Evolutionary conservation across 805 yeast species (phyloP).

Genomic region (Candida boleticola): DNA sequence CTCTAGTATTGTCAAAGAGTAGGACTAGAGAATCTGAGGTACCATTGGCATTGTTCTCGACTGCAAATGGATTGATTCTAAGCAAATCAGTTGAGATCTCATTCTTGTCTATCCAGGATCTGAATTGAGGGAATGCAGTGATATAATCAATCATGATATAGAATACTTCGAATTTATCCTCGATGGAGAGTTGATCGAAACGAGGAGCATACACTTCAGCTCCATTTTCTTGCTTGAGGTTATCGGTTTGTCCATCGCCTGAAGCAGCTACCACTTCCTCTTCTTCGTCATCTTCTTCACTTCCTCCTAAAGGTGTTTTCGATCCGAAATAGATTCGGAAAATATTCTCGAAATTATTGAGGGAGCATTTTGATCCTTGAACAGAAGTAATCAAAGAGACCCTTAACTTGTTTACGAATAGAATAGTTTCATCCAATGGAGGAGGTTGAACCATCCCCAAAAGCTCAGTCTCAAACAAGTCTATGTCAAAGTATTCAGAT

Average conservation of each 20-base stretch:
- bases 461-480: constrained; percentile 61
- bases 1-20: constrained; percentile 48
- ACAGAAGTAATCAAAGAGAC: constrained; percentile 39
- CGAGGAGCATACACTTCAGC: constrained; percentile 14
- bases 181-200: constrained; percentile 40
- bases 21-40: constrained; percentile 34
- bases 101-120: constrained; percentile 45
- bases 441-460: constrained; percentile 33
- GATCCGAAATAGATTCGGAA: constrained; percentile 34
- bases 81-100: constrained; percentile 22
- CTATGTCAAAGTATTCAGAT: constrained; percentile 55
- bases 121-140: constrained; percentile 44
- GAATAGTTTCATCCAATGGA: constrained; percentile 30
- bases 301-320: constrained; percentile 31
- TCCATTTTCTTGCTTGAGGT: neutral
- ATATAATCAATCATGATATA: constrained; percentile 43
- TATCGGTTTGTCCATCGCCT: neutral
- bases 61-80: constrained; percentile 17
- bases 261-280: constrained; percentile 11
- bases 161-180: constrained; percentile 50
- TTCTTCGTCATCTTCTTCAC: constrained; percentile 18
- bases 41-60: constrained; percentile 10
- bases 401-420: constrained; percentile 44
- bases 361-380: constrained; percentile 33
- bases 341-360: constrained; percentile 31